These are phyloP conservation scores for Lichtheimia corymbifera DNA, from an alignment of 371 early-diverging fungal species.

Conservation along the genomic window DNA sequence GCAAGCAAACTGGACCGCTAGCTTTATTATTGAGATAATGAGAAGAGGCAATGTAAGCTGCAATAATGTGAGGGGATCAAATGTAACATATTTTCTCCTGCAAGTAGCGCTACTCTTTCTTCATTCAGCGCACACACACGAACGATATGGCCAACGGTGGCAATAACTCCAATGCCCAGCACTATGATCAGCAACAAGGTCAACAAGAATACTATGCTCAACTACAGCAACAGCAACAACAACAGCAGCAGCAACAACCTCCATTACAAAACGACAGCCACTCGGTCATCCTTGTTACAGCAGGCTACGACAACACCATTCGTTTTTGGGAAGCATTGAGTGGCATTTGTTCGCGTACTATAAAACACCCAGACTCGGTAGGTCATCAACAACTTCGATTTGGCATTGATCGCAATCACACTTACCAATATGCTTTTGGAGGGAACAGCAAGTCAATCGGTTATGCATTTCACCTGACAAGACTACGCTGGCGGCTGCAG, in stretches of 20 bases:
- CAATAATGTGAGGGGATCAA: too few relatives aligned
- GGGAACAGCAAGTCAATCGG: slow-evolving; percentile 85
- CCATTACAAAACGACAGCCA: slow-evolving; percentile 60
- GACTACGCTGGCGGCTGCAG: slow-evolving; percentile 90
- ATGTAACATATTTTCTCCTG: too few relatives aligned
- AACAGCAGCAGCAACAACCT: slow-evolving; percentile 47
- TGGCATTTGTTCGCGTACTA: slow-evolving; percentile 91
- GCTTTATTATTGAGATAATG: too few relatives aligned
- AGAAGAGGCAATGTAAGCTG: too few relatives aligned
- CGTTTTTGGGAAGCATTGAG: slow-evolving; percentile 97
- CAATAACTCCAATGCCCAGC: slow-evolving; percentile 1
- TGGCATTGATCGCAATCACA: too few relatives aligned
- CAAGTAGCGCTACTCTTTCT: too few relatives aligned
- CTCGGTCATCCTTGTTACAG: slow-evolving; percentile 90
- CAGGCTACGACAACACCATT: slow-evolving; percentile 96
- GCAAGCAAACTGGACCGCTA: too few relatives aligned
- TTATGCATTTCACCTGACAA: slow-evolving; percentile 94
- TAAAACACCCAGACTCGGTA: slow-evolving; percentile 92
- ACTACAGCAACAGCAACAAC: slow-evolving; percentile 10
- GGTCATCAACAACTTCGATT: slow-evolving; percentile 1
- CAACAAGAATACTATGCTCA: slow-evolving; percentile 15
- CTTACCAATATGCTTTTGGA: too few relatives aligned
- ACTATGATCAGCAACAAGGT: slow-evolving; percentile 5
- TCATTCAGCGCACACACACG: neutral
- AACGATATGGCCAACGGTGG: slow-evolving; percentile 6